Evolutionary conservation across 257 asterid genomes (phyloP).

Genomic region (Ehretia macrophylla): DNA sequence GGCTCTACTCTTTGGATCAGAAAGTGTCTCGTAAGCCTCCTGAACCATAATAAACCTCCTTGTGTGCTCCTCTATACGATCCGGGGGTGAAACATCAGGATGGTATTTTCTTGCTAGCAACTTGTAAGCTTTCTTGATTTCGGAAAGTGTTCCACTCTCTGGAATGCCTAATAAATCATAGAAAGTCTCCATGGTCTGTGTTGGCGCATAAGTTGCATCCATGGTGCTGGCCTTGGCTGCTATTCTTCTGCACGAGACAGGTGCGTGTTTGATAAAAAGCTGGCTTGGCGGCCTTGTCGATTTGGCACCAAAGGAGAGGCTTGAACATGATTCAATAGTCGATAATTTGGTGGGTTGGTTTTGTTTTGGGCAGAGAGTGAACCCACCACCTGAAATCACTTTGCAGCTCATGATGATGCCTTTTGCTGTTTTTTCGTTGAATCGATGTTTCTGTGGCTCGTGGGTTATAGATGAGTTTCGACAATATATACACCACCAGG

Average conservation of each 20-base stretch:
- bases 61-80: slow-evolving; percentile 6
- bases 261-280: neutral
- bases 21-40: slow-evolving; percentile 10
- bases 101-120: slow-evolving; percentile 6
- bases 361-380: too few relatives aligned
- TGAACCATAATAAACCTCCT: slow-evolving; percentile 9
- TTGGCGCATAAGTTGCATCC: neutral
- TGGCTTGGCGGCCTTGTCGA: too few relatives aligned
- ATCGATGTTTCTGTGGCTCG: neutral
- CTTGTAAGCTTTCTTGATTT: slow-evolving; percentile 14
- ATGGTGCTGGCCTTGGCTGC: neutral
- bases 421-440: too few relatives aligned
- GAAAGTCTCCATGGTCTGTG: neutral
- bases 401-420: too few relatives aligned
- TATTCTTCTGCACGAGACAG: neutral
- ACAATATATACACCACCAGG: too few relatives aligned
- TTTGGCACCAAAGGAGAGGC: neutral
- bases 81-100: slow-evolving; percentile 8
- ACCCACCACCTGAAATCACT: too few relatives aligned
- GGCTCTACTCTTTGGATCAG: slow-evolving; percentile 3
- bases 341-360: neutral
- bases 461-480: too few relatives aligned
- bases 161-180: slow-evolving; percentile 9
- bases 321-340: neutral
- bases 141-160: slow-evolving; percentile 1